A percentile compares a stretch with the other conserved stretches of the same genome.
phyloP scores from a whole-genome alignment of 768 basidiomycete species.

The Lepiota venenata region DNA sequence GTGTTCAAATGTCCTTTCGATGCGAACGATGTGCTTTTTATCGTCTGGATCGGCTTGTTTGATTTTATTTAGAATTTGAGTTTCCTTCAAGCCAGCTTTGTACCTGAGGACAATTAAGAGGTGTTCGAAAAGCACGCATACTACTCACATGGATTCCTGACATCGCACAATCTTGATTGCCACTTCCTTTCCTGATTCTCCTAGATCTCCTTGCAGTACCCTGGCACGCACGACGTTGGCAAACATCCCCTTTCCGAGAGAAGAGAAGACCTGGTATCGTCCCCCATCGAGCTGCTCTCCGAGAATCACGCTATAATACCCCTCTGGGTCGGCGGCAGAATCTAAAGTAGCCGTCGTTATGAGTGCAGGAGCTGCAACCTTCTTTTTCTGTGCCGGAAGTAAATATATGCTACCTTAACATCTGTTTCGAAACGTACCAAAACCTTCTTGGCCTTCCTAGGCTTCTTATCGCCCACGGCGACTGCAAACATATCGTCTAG shows the following conservation, averaged over 20 bases:
- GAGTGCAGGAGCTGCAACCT: conserved; percentile 54
- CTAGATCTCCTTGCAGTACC: conserved; percentile 62
- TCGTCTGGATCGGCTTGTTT: conserved; percentile 91
- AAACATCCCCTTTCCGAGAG: conserved; percentile 99
- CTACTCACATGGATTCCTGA: conserved; percentile 92
- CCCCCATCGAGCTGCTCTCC: conserved; percentile 93
- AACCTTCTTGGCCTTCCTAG: conserved; percentile 54
- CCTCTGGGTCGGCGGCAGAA: conserved; percentile 90
- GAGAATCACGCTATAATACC: conserved; percentile 91
- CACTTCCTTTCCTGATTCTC: conserved; percentile 64
- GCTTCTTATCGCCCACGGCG: conserved; percentile 44
- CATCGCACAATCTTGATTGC: conserved; percentile 96
- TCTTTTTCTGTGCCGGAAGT: conserved; percentile 26
- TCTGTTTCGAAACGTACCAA: conserved; percentile 34
- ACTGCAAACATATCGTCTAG: conserved; percentile 97
- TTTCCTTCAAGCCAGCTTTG: conserved; percentile 92
- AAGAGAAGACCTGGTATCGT: conserved; percentile 92
- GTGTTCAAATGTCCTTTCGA: conserved; percentile 95
- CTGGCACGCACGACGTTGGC: conserved; percentile 93
- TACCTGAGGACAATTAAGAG: conserved; percentile 52
- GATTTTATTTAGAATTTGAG: conserved; percentile 82
- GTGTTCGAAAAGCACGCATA: background rate
- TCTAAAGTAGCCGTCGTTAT: conserved; percentile 73
- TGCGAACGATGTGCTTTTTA: conserved; percentile 93
- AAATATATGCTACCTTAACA: background rate